Conservation (phyloP, 352 stramenopile genomes). For the Elongisporangium anandrum region DNA sequence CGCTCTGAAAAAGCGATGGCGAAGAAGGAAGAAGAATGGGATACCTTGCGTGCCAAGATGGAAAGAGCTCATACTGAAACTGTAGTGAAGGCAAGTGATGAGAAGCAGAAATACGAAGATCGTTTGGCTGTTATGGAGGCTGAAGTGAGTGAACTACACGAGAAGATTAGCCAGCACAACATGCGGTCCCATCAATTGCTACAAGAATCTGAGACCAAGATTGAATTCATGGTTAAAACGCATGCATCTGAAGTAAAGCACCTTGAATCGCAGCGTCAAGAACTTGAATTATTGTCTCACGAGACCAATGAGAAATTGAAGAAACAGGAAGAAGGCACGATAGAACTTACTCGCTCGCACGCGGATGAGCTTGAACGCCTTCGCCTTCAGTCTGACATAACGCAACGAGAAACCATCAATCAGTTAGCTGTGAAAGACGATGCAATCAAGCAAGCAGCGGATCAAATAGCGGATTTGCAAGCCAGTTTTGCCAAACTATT, state of each 20-base stretch:
- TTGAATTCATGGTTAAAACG: neutral
- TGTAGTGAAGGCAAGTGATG: slow-evolving; percentile 7
- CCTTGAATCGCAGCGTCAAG: neutral
- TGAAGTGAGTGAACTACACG: slow-evolving; percentile 22
- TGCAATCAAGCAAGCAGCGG: neutral
- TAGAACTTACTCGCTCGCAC: neutral
- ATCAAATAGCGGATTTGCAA: neutral
- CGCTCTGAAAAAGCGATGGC: slow-evolving; percentile 14
- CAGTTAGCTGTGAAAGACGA: neutral
- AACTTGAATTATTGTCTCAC: neutral
- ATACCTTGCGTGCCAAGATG: neutral
- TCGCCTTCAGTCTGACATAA: neutral
- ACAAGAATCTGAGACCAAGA: neutral
- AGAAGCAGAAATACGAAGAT: slow-evolving; percentile 24
- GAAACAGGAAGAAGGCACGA: neutral
- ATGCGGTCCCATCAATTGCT: neutral
- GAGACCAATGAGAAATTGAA: neutral
- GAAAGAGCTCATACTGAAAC: slow-evolving; percentile 14
- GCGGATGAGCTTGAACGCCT: neutral
- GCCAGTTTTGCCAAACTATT: neutral
- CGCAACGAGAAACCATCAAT: neutral
- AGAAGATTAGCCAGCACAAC: slow-evolving; percentile 1
- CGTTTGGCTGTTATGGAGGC: slow-evolving; percentile 17
- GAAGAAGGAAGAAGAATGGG: neutral
- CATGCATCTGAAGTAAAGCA: neutral